Evolutionary conservation across 306 rosid genomes (phyloP).

Genomic region (Inga laurina): DNA sequence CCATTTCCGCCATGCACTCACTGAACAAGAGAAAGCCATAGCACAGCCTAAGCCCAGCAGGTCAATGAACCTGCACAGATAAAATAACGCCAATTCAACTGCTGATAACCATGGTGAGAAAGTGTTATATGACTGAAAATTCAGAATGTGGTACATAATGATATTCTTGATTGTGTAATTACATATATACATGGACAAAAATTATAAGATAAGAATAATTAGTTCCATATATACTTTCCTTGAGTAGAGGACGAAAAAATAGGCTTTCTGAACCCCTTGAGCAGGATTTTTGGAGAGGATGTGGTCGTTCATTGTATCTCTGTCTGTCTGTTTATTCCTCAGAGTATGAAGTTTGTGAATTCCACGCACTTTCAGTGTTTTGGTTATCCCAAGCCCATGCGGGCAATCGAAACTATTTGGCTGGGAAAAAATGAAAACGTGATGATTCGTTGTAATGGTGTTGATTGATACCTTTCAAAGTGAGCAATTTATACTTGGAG

Average conservation of each 20-base stretch:
- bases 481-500: conserved; percentile 35
- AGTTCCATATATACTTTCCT: conserved; percentile 33
- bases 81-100: neutral
- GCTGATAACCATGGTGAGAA: conserved; percentile 25
- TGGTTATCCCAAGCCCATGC: conserved; percentile 17
- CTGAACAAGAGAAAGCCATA: conserved; percentile 60
- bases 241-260: conserved; percentile 9
- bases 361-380: conserved; percentile 17
- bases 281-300: conserved; percentile 28
- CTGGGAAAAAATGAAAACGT: neutral
- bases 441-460: neutral
- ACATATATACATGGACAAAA: conserved; percentile 36
- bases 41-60: conserved; percentile 46
- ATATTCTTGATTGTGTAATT: conserved; percentile 43
- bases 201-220: conserved; percentile 31
- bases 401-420: neutral
- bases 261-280: conserved; percentile 30
- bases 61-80: conserved; percentile 47
- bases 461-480: conserved; percentile 27
- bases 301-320: conserved; percentile 21
- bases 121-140: conserved; percentile 27
- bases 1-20: conserved; percentile 93
- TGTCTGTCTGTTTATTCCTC: conserved; percentile 15
- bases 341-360: conserved; percentile 36
- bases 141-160: conserved; percentile 43